phyloP scores from a whole-genome alignment of 768 basidiomycete species.

The Tricholoma furcatifolium region DNA sequence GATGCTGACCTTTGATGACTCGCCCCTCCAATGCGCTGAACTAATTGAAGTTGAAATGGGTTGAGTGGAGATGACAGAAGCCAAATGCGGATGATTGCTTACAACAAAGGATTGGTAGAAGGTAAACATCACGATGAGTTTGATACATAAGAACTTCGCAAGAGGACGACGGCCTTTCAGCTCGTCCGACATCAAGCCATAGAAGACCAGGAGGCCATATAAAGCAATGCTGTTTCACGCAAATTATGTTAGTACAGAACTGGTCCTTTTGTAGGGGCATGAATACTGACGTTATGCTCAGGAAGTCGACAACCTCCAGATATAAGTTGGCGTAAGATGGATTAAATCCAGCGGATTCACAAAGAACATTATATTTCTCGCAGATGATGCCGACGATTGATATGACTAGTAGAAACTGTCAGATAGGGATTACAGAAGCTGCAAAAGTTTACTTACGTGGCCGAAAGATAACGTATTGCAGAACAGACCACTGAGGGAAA shows the following conservation, averaged over 20 bases:
- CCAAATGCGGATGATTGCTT: conserved; percentile 22
- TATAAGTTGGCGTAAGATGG: conserved; percentile 66
- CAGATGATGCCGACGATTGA: conserved; percentile 82
- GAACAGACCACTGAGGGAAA: conserved; percentile 67
- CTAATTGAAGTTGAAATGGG: conserved; percentile 31
- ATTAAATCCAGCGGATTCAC: conserved; percentile 59
- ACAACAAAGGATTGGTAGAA: conserved; percentile 85
- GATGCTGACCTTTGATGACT: conserved; percentile 59
- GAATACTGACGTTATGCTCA: conserved; percentile 68
- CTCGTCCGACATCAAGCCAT: conserved; percentile 78
- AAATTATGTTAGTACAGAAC: background rate
- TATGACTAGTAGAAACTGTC: conserved; percentile 32
- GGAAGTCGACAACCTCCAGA: conserved; percentile 70
- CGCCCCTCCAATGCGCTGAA: conserved; percentile 64
- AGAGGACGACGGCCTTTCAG: conserved; percentile 74
- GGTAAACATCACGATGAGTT: conserved; percentile 84
- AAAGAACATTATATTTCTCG: conserved; percentile 66
- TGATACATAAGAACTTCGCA: conserved; percentile 85
- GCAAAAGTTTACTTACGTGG: conserved; percentile 40
- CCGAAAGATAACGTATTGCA: conserved; percentile 85
- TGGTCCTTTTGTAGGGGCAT: conserved; percentile 1
- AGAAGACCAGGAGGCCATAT: conserved; percentile 84
- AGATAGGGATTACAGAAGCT: background rate
- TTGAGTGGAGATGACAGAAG: background rate
- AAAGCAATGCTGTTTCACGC: conserved; percentile 60